Conservation (phyloP, 345 rosid species). For the Euphorbia pulcherrima region DNA sequence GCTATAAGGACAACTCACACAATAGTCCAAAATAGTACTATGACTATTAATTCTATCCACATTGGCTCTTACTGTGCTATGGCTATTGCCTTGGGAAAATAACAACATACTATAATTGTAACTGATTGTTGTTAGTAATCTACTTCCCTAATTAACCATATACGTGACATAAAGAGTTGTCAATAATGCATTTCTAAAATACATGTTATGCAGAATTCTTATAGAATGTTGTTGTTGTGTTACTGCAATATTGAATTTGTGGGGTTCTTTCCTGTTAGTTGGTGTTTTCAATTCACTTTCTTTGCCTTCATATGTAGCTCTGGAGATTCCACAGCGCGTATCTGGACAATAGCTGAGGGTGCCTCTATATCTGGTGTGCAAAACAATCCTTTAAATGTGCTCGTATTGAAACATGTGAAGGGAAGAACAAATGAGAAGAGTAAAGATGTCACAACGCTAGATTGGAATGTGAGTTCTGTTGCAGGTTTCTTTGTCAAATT, state of each 20-base stretch:
- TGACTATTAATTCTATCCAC: too few species aligned
- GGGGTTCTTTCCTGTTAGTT: not conserved
- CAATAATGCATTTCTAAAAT: not conserved
- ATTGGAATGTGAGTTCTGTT: conserved; percentile 88
- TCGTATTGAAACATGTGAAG: conserved; percentile 87
- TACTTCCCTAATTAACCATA: too few species aligned
- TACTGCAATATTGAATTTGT: not conserved
- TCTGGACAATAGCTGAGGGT: conserved; percentile 82
- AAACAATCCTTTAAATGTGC: conserved; percentile 48
- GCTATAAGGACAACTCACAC: too few species aligned
- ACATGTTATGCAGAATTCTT: not conserved
- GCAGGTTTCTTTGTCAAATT: conserved; percentile 2
- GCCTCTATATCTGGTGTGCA: conserved; percentile 43
- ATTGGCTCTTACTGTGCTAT: too few species aligned
- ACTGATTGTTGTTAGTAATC: too few species aligned
- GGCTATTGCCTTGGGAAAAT: too few species aligned
- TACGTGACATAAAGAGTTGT: too few species aligned
- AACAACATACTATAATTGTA: too few species aligned
- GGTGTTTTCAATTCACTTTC: conserved; percentile 5
- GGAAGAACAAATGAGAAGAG: conserved; percentile 95
- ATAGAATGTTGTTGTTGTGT: not conserved
- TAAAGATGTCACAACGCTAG: conserved; percentile 97
- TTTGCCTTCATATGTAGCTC: conserved; percentile 45
- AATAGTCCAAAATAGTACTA: too few species aligned
- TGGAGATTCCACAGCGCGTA: conserved; percentile 98